Base-by-base conservation (phyloP, 768 basidiomycete genomes). In the Leccinum subgranulosum region DNA sequence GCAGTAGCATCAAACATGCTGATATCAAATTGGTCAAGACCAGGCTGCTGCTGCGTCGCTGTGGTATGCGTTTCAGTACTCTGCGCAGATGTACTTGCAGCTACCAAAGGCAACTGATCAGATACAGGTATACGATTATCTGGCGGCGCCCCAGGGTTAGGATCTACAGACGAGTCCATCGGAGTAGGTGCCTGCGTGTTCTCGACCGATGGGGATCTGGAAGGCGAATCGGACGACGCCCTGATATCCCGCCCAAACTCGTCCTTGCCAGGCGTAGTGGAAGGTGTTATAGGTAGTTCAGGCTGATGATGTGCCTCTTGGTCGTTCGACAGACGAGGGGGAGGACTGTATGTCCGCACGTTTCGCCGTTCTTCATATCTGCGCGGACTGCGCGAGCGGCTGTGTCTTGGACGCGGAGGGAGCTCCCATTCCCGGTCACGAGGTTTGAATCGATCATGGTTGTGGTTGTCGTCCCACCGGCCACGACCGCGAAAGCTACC, bases 211-310 rank as follows among this genome's bases (percentile, higher is more conserved):
- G 47, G 52, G 4, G 72, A 64, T 55, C 72, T 66, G 34, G 73
- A 69, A 51, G 65, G 70, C 55, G 72, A 69, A 49, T 59, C 54
- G 39, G 88, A 84, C 43, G 75, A 72, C 34, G 81, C 75, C 64
- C 90, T 81, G 67, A 91, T 79, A 69, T 92, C 90, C 65, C 91
- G 85, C 63, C 91, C 90, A 73, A 93, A 93, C 72, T 93, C 90
- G 80, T 93, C 90, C 73, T 85, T 90, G 56, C 76, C 84, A n/a
- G 69, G 62, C 53, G 68, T 68, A 50, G 67, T 74, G 52, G 61
- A 61, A 67, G 60, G 63, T 41, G 69, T 49, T 21, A 63, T 52
- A 31, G 54, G 54, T 56, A 66, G 55, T 55, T 69, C 63, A 64
- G 70, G 59, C 61, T 61, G 68, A 53, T 63, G 64, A 53, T 64